Percentiles rank a stretch among this genome's conserved stretches.
These are phyloP conservation scores for Blastobotrys americana DNA, from an alignment of 805 yeast species.

Conservation along the genomic window DNA sequence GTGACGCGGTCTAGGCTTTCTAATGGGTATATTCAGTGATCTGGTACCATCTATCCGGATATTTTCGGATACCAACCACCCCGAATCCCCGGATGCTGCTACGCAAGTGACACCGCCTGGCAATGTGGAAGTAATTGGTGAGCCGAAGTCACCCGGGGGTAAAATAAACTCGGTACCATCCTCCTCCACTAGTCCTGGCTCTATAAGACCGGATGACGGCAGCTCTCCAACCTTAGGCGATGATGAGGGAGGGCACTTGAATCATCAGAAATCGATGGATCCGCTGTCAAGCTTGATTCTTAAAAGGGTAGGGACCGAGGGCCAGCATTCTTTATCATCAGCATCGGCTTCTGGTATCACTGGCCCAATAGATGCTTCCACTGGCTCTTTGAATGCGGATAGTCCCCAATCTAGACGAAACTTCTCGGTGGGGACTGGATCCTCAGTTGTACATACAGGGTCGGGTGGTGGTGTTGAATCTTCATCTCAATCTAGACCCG, in stretches of 20 bases:
- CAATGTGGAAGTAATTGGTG: neutral
- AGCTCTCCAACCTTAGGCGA: neutral
- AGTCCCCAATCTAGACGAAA: neutral
- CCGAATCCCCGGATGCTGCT: neutral
- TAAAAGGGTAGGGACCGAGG: slow-evolving; percentile 6
- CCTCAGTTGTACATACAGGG: neutral
- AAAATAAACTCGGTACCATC: neutral
- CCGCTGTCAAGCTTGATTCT: slow-evolving; percentile 14
- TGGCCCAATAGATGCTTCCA: neutral
- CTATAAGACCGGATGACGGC: neutral
- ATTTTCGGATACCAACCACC: neutral
- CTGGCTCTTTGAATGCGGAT: neutral
- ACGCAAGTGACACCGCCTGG: neutral
- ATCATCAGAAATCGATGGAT: slow-evolving; percentile 3
- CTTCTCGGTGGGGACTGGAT: neutral
- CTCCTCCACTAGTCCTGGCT: neutral
- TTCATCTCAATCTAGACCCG: neutral
- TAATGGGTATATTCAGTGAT: neutral
- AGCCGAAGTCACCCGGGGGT: neutral
- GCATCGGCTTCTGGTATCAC: slow-evolving; percentile 1
- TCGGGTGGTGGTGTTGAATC: neutral
- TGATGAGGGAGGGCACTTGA: neutral
- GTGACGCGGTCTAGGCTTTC: too few relatives aligned
- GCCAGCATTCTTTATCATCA: slow-evolving; percentile 1
- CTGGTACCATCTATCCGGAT: neutral